Base-by-base conservation (phyloP, 495 filamentous ascomycete species). In the Penicillium coprophilum region DNA sequence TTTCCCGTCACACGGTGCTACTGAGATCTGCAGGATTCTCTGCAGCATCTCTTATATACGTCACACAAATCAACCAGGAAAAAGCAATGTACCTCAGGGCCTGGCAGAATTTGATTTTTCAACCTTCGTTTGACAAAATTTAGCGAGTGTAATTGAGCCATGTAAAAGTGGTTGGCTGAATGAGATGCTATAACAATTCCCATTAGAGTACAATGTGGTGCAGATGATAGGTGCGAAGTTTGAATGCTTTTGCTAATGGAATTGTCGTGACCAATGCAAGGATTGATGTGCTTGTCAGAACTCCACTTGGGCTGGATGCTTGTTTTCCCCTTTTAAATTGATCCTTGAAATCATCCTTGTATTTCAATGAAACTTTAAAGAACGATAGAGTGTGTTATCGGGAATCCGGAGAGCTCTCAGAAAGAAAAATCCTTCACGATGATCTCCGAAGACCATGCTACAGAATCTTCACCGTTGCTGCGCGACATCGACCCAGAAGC, bases 401-500 rank as follows among this genome's bases (percentile, higher is more conserved):
- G 21, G 13, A 36, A 31, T 30, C 24, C 38, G 17, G 20, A 24
- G 21, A 36, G 2, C 6, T 23, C 50, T n/a, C 20, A 2, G 24
- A 12, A 49, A 8, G 43, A 52, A 41, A 24, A 44, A 27, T 20
- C 23, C 8, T 46, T 11, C 21, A 28, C 12, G 8, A 54, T 54
- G 52, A 17, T 54, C 21, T 19, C 43, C 15, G 52, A 50, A 39
- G 10, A 46, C 8, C 36, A 41, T 43, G 15, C 23, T n/a, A 54
- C 31, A 7, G 52, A 54, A 30, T 46, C 41, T 2, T 46, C 43
- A 15, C 52, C 52, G 6, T 44, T 54, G 20, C n/a, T 54, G 32
- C 52, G 41, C n/a, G 27, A 52, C 38, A 19, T 32, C 41, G 52
- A 54, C 21, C 32, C 30, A 11, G 52, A 54, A 39, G 52, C 52